phyloP scores from a whole-genome alignment of 805 yeast genomes.

The Suhomyces sp. region DNA sequence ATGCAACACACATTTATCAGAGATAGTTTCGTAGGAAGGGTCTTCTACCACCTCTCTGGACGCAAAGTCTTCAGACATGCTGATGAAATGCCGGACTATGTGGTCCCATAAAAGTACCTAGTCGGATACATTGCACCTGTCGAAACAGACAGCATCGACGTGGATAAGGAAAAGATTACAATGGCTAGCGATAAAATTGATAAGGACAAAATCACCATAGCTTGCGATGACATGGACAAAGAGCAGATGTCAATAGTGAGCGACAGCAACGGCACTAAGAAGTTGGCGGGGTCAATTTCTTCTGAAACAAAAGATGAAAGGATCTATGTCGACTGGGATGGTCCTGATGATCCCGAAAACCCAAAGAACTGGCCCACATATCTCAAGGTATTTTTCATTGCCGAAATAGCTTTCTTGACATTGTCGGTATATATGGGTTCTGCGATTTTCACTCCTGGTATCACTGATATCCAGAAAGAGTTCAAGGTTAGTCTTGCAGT shows the following conservation, averaged over 20 bases:
- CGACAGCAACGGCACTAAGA: too few species aligned
- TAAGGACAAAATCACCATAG: too few species aligned
- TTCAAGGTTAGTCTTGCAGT: conserved; percentile 43
- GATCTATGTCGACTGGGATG: conserved; percentile 32
- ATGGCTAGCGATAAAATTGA: neutral
- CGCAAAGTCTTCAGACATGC: conserved; percentile 20
- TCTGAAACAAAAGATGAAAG: neutral
- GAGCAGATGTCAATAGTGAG: too few species aligned
- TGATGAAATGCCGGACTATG: conserved; percentile 17
- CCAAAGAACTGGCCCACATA: conserved; percentile 56
- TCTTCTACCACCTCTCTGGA: conserved; percentile 25
- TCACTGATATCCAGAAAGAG: conserved; percentile 42
- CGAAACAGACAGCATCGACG: neutral
- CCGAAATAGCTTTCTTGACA: conserved; percentile 45
- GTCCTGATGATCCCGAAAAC: conserved; percentile 51
- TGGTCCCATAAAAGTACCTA: conserved; percentile 17
- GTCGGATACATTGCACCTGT: neutral
- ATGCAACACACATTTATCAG: conserved; percentile 20
- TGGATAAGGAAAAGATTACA: neutral
- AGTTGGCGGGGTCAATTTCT: too few species aligned
- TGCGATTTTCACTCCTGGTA: conserved; percentile 55
- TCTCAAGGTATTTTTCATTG: conserved; percentile 38
- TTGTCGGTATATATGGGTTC: conserved; percentile 56
- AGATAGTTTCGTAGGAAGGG: conserved; percentile 32
- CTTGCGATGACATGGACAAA: too few species aligned